Evolutionary conservation across 371 early-diverging fungal species (phyloP).

Genomic region (Globomyces sp.): DNA sequence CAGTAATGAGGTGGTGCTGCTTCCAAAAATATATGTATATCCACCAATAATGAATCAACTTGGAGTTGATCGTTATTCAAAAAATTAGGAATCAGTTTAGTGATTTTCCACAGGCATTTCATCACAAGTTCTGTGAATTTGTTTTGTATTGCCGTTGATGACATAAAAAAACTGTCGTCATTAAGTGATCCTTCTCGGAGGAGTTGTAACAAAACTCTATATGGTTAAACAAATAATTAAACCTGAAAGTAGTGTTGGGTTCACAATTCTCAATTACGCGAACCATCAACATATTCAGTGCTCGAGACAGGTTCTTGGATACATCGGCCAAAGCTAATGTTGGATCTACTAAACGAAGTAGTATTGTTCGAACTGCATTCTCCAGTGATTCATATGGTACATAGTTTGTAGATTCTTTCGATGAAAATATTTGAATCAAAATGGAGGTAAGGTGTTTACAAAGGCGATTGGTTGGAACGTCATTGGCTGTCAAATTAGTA

Average conservation of each 20-base stretch:
- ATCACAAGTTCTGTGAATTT: slow-evolving; percentile 87
- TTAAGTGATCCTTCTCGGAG: slow-evolving; percentile 45
- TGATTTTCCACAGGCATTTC: slow-evolving; percentile 95
- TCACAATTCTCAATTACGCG: slow-evolving; percentile 81
- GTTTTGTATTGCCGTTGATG: slow-evolving; percentile 44
- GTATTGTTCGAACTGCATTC: slow-evolving; percentile 69
- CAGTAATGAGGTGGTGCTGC: slow-evolving; percentile 79
- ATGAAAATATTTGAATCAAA: slow-evolving; percentile 73
- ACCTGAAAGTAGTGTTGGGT: slow-evolving; percentile 73
- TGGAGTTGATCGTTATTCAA: slow-evolving; percentile 47
- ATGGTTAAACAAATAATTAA: slow-evolving; percentile 13
- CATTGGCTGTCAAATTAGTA: background rate
- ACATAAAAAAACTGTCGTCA: slow-evolving; percentile 38
- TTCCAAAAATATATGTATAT: slow-evolving; percentile 79
- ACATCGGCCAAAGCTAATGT: slow-evolving; percentile 61
- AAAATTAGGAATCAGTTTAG: slow-evolving; percentile 75
- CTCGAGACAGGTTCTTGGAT: slow-evolving; percentile 67
- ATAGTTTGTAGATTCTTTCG: slow-evolving; percentile 59
- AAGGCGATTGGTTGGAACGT: slow-evolving; percentile 26
- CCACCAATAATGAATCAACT: slow-evolving; percentile 62
- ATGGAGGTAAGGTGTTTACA: slow-evolving; percentile 79
- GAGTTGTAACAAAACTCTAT: slow-evolving; percentile 58
- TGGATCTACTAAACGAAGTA: slow-evolving; percentile 76
- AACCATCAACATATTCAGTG: slow-evolving; percentile 84
- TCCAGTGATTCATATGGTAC: slow-evolving; percentile 62